phyloP scores from a whole-genome alignment of 345 rosid genomes.

The Citrus mangshanensis region DNA sequence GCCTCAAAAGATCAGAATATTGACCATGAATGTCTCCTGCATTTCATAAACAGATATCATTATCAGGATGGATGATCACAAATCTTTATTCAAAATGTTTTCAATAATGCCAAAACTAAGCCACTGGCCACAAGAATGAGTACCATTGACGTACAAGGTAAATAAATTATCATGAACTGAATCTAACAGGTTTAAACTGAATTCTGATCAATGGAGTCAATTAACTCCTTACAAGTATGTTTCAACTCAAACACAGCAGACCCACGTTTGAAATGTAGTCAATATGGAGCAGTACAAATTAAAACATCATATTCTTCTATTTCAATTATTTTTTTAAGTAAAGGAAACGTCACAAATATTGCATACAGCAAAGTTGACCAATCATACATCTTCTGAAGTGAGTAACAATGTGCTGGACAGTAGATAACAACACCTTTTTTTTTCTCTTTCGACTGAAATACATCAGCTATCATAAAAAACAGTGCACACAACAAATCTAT shows the following conservation, averaged over 20 bases:
- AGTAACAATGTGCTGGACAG: background rate
- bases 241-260: background rate
- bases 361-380: background rate
- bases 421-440: background rate
- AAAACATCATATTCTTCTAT: background rate
- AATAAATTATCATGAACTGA: background rate
- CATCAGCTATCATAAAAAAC: background rate
- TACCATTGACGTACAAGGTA: background rate
- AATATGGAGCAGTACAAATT: background rate
- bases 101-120: background rate
- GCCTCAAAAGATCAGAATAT: slow-evolving; percentile 79
- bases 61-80: background rate
- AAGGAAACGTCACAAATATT: background rate
- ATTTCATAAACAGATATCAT: slow-evolving; percentile 20
- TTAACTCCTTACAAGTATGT: background rate
- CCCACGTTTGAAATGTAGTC: background rate
- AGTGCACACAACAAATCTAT: background rate
- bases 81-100: background rate
- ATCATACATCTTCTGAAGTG: background rate
- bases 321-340: background rate
- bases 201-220: background rate
- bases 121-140: background rate
- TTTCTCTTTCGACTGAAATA: background rate
- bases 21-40: slow-evolving; percentile 91
- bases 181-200: background rate